Base-by-base conservation (phyloP, 768 basidiomycete genomes). In the Amanita exitialis region DNA sequence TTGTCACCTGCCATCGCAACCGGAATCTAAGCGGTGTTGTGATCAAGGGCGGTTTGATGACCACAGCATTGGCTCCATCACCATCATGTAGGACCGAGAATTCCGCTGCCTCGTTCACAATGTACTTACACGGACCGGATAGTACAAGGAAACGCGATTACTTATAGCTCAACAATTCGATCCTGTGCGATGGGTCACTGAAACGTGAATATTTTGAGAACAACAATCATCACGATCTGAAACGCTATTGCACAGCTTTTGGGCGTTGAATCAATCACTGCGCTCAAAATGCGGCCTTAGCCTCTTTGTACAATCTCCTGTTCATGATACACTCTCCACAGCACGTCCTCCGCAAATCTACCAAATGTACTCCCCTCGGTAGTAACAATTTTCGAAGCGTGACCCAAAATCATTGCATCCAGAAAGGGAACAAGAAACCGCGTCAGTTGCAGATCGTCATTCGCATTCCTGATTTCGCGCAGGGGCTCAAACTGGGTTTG, bases 361-460 rank as follows among this genome's bases (percentile, higher is more conserved):
- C 83, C 85, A 57, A 88, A 90, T 27, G 89, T 90, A 58, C 86
- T 89, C 50, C 77, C 75, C 49, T 79, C 75, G 10, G 87, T 91
- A 1, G 84, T 86, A 0, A 82, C 76, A 27, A 87, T 74, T 13
- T 59, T 66, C 61, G 71, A 64, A 0, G 80, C 83, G 47, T 72
- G 71, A 2, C 77, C 77, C 13, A 79, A 76, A 27, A 92, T 75
- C 67, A 87, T 69, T 5, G 82, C 85, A 59, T 90, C 87, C 28
- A 90, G 57, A 52, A 88, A 76, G 1, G 86, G 83, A 18, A 76
- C 58, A 9, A 52, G 56, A 79, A 76, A 13, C 25, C 54, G 57
- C 16, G 59, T 69, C 56, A 88, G 60, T 28, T 48, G 58, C 23
- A 77, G 61, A 2, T 75, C 74, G 56, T 85, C 83, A 36, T 75